Evolutionary conservation across 2,329 filamentous ascomycete species (phyloP).

Genomic region (Ophiostoma pallidulum): DNA sequence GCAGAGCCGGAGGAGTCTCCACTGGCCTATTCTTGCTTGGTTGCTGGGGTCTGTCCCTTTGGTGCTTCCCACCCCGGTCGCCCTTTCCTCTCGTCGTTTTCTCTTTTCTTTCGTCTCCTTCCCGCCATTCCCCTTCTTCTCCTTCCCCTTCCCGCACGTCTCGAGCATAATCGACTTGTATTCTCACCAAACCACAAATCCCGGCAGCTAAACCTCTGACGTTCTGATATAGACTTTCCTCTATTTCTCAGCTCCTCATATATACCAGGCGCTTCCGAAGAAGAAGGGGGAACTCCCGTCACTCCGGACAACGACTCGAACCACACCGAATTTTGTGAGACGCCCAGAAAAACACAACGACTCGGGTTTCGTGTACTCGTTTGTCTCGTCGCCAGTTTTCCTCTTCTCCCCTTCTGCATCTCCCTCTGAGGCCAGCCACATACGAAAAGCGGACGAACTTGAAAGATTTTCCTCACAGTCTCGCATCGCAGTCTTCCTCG

Average conservation of each 20-base stretch:
- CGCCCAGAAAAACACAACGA: not conserved
- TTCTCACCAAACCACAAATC: not conserved
- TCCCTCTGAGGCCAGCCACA: too few relatives aligned
- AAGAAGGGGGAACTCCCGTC: constrained; percentile 2
- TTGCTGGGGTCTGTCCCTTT: constrained; percentile 11
- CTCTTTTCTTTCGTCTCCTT: constrained; percentile 3
- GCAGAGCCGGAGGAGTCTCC: constrained; percentile 1
- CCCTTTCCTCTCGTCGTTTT: constrained; percentile 5
- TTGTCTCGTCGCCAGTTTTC: not conserved
- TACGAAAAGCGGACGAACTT: too few relatives aligned
- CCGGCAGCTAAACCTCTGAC: too few relatives aligned
- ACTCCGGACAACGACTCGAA: constrained; percentile 5
- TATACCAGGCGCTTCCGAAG: too few relatives aligned
- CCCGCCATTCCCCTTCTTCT: not conserved
- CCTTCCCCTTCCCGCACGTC: not conserved
- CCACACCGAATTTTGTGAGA: not conserved
- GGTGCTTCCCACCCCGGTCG: not conserved
- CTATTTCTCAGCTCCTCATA: too few relatives aligned
- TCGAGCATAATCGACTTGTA: constrained; percentile 1
- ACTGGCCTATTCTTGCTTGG: constrained; percentile 4
- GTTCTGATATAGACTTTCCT: not conserved
- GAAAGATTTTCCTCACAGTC: too few relatives aligned
- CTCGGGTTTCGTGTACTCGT: not conserved
- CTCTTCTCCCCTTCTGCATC: not conserved
- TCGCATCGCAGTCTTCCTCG: too few relatives aligned